A percentile compares a stretch with the other conserved stretches of the same genome.
Conservation (phyloP, 805 yeast species). For the Cyberlindnera sargentensis region DNA sequence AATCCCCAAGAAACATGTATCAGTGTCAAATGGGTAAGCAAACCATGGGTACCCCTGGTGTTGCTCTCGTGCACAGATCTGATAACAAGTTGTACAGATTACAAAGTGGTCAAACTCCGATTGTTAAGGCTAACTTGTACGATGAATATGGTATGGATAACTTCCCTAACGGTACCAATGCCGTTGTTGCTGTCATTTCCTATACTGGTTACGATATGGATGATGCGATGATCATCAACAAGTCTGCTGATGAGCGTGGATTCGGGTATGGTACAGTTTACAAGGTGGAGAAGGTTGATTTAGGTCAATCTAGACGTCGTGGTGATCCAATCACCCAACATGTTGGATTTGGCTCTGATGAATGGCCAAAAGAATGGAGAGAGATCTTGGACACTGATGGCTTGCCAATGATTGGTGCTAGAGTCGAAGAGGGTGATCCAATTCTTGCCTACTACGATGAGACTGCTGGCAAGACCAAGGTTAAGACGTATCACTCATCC, state of each 20-base stretch:
- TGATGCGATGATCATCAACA: conserved; percentile 98
- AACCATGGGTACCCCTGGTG: conserved; percentile 99
- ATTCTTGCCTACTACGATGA: conserved; percentile 90
- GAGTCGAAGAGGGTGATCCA: conserved; percentile 94
- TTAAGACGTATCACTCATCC: conserved; percentile 85
- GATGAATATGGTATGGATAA: conserved; percentile 98
- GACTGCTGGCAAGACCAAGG: conserved; percentile 81
- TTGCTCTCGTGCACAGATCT: conserved; percentile 83
- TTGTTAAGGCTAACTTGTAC: conserved; percentile 86
- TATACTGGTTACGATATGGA: conserved; percentile 99
- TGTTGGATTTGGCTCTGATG: conserved; percentile 89
- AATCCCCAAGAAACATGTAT: conserved; percentile 99
- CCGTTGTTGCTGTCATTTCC: conserved; percentile 97
- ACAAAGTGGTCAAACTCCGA: conserved; percentile 95
- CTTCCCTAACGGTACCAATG: conserved; percentile 97
- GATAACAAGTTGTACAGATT: conserved; percentile 91
- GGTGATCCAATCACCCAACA: conserved; percentile 95
- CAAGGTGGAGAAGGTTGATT: conserved; percentile 88
- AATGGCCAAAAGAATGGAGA: conserved; percentile 89
- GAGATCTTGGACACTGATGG: conserved; percentile 89
- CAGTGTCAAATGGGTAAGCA: conserved; percentile 99
- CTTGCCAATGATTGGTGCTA: conserved; percentile 79
- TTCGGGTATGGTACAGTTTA: conserved; percentile 96
- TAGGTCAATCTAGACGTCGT: conserved; percentile 67
- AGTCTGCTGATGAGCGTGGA: conserved; percentile 96